Evolutionary conservation across 1,284 basidiomycete species (phyloP), one percentile per base, ranked within the genome.

Genomic region (Nidula niveotomentosa): DNA sequence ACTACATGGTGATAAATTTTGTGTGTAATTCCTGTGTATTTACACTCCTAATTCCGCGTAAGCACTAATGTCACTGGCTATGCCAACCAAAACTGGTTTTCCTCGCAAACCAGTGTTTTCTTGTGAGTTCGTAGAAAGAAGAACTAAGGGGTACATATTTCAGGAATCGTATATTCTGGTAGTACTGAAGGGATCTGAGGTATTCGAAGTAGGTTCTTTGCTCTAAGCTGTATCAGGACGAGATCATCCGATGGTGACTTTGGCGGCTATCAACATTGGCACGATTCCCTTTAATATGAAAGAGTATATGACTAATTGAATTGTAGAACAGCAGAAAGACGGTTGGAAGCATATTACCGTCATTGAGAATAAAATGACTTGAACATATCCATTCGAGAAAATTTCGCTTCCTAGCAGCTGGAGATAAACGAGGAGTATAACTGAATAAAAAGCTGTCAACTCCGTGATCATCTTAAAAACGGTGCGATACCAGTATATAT

Each of bases 391-490:
- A 15, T 55, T 44, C 9, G n/a, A 41, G 30, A 55, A 55, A 44
- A 52, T 37, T 13, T 43, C 52, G 17, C 17, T 35, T 3, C 36
- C 36, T 30, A 52, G 48, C 13, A 52, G 48, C 8, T 49, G 54
- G 52, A 52, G 44, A 34, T 51, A 55, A 12, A 55, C 35, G 7
- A 55, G 18, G 7, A 55, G 18, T 15, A 36, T 17, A 8, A 55
- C 23, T 17, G 54, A 49, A 36, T 55, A 55, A 2, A 55, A 35
- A 48, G 54, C 54, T 15, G 54, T 50, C n/a, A 50, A 55, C 44
- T 52, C 51, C 3, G 34, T 36, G 34, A 55, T 45, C 17, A 55
- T 52, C 49, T 52, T 36, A 41, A 55, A 17, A 13, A 55, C 33
- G 10, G 49, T 50, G 30, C 36, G 45, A 30, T 55, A 55, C 2